Base-by-base conservation (phyloP, 495 filamentous ascomycete species). In the Aspergillus egyptiacus region DNA sequence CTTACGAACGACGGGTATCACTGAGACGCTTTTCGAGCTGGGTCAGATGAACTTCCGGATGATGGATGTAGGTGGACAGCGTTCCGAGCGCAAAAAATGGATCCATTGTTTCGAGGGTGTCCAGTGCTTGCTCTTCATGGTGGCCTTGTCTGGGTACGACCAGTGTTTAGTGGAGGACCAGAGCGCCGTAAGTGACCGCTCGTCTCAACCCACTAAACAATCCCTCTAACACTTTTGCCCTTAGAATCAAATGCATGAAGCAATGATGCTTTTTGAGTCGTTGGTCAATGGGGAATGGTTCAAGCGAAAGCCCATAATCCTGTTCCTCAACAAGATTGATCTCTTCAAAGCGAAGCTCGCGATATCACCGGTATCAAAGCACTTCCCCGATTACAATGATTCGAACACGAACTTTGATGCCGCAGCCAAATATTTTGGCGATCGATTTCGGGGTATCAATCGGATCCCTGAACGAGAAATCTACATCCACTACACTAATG, bases 231-330 rank as follows among this genome's bases (percentile, higher is more conserved):
- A 9, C 7, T 27, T 37, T 2, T 20, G 10, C 9, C 32, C 10
- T 14, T 41, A 96, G 91, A 98, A 98, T 62, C 93, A 96, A 91
- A 98, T 98, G 93, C 91, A 95, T 69, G 93, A 98, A 69, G 94
- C 93, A 4, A 77, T 98, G 51, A 96, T 96, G 83, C 78, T 98
- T 14, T 98, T 96, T 70, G 93, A 98, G 69, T 95, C 89, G 8
- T 90, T 98, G 56, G 89, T 89, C 62, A 96, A 96, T 61, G 95
- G 90, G 18, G 85, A 94, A 58, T 98, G 94, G 91, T 98, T 98
- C 69, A 85, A 89, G 57, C 87, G 86, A 56, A 95, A 93, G 33
- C 86, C 93, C 14, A 87, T 98, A 59, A 98, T 98, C 53, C 80
- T 98, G 31, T 98, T 98, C 75, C 76, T 98, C 48, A 98, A 98